phyloP scores from a whole-genome alignment of 1,284 basidiomycete species.

The Ustanciosporium gigantosporum region DNA sequence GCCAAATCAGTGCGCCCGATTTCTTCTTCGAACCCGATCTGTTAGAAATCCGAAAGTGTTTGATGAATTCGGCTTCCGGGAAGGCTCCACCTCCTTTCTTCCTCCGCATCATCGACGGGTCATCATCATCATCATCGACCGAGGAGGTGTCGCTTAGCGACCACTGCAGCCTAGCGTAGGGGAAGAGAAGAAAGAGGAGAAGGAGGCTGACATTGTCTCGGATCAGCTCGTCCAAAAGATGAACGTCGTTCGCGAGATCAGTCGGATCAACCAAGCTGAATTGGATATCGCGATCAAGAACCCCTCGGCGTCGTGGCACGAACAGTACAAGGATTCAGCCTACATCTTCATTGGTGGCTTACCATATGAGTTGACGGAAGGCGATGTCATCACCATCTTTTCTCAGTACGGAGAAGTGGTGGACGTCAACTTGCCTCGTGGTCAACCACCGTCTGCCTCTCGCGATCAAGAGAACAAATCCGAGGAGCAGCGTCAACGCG shows the following conservation, averaged over 20 bases:
- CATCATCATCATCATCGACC: too few relatives aligned
- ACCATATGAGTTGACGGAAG: constrained; percentile 75
- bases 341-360: constrained; percentile 81
- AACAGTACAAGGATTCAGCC: constrained; percentile 95
- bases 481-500: not conserved
- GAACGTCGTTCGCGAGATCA: constrained; percentile 77
- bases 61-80: too few relatives aligned
- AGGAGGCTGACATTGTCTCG: too few relatives aligned
- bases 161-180: too few relatives aligned
- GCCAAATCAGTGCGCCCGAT: too few relatives aligned
- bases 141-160: too few relatives aligned
- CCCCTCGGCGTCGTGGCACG: constrained; percentile 83
- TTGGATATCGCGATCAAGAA: constrained; percentile 76
- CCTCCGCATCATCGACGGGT: too few relatives aligned
- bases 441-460: not conserved
- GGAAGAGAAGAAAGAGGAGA: too few relatives aligned
- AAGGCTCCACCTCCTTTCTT: too few relatives aligned
- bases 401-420: constrained; percentile 96
- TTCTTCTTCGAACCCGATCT: too few relatives aligned
- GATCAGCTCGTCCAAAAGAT: too few relatives aligned
- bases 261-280: constrained; percentile 87
- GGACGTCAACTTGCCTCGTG: constrained; percentile 82
- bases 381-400: constrained; percentile 95
- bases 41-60: too few relatives aligned
- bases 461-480: not conserved